These are phyloP conservation scores for Hyaloscypha hepaticicola DNA, from an alignment of 495 filamentous ascomycete genomes.

Conservation along the genomic window DNA sequence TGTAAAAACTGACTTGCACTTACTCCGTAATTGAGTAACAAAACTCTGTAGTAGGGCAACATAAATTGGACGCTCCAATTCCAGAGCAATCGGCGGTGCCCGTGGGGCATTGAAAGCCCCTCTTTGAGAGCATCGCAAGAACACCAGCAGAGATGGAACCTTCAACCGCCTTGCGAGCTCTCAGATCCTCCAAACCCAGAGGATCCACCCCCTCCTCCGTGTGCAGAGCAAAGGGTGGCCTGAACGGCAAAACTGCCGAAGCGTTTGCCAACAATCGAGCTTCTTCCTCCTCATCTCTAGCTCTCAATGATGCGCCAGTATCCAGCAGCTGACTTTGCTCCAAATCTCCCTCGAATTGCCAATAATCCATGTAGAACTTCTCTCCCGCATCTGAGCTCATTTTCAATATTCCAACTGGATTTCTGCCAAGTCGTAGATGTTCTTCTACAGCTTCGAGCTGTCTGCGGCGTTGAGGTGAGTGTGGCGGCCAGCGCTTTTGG, in stretches of 20 bases:
- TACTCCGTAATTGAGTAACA: slow-evolving; percentile 69
- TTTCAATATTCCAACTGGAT: slow-evolving; percentile 58
- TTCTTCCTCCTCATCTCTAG: slow-evolving; percentile 26
- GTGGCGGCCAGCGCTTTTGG: slow-evolving; percentile 42
- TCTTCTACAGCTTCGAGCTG: slow-evolving; percentile 36
- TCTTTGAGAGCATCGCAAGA: slow-evolving; percentile 40
- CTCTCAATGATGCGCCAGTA: slow-evolving; percentile 2
- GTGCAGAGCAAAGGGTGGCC: slow-evolving; percentile 24
- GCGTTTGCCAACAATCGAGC: slow-evolving; percentile 22
- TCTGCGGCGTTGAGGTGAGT: slow-evolving; percentile 37
- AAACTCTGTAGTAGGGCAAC: slow-evolving; percentile 64
- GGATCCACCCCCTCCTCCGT: slow-evolving; percentile 18
- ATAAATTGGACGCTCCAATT: slow-evolving; percentile 73
- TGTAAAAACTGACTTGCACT: not conserved
- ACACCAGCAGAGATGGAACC: slow-evolving; percentile 31
- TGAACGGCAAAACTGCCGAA: slow-evolving; percentile 21
- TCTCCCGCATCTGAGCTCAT: slow-evolving; percentile 81
- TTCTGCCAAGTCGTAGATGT: slow-evolving; percentile 32
- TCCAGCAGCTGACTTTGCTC: slow-evolving; percentile 12
- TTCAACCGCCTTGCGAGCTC: slow-evolving; percentile 6
- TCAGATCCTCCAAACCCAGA: slow-evolving; percentile 25
- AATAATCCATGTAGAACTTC: slow-evolving; percentile 74
- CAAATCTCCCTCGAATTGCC: slow-evolving; percentile 47
- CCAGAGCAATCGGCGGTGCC: slow-evolving; percentile 64
- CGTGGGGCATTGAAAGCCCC: slow-evolving; percentile 71